phyloP scores from a whole-genome alignment of 352 stramenopile genomes.

The Phytophthora rubi region DNA sequence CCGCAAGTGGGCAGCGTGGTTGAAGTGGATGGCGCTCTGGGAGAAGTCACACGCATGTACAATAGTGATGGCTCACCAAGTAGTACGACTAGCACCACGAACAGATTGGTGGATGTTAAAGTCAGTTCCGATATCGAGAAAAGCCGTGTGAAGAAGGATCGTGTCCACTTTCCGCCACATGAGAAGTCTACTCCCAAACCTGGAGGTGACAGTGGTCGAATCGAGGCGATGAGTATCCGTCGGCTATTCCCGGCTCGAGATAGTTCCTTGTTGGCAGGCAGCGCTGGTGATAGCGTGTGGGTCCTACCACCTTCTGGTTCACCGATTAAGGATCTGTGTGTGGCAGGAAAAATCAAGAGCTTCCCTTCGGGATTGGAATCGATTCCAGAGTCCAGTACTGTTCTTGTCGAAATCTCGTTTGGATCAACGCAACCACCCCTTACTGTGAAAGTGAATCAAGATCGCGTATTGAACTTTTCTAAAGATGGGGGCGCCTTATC shows the following conservation, averaged over 20 bases:
- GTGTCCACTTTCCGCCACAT: conserved; percentile 56
- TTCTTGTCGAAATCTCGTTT: conserved; percentile 66
- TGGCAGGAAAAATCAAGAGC: conserved; percentile 67
- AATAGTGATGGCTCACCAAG: conserved; percentile 19
- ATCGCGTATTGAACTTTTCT: conserved; percentile 64
- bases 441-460: conserved; percentile 66
- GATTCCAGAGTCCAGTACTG: conserved; percentile 47
- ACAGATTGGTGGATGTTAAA: conserved; percentile 56
- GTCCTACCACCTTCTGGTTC: conserved; percentile 45
- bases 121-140: conserved; percentile 58
- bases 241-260: conserved; percentile 67
- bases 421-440: conserved; percentile 37
- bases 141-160: conserved; percentile 57
- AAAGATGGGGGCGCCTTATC: conserved; percentile 26
- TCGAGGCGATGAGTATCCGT: conserved; percentile 80
- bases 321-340: conserved; percentile 45
- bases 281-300: conserved; percentile 74
- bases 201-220: conserved; percentile 35
- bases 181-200: conserved; percentile 9
- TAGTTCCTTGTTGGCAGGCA: conserved; percentile 58
- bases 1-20: conserved; percentile 79
- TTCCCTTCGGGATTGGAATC: conserved; percentile 64
- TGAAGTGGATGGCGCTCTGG: conserved; percentile 66
- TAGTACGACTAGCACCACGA: conserved; percentile 10
- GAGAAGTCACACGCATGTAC: conserved; percentile 64